A percentile compares a stretch with the other conserved stretches of the same genome.
Conservation (phyloP, 1,139 yeast species). For the Pneumocystis sp. region DNA sequence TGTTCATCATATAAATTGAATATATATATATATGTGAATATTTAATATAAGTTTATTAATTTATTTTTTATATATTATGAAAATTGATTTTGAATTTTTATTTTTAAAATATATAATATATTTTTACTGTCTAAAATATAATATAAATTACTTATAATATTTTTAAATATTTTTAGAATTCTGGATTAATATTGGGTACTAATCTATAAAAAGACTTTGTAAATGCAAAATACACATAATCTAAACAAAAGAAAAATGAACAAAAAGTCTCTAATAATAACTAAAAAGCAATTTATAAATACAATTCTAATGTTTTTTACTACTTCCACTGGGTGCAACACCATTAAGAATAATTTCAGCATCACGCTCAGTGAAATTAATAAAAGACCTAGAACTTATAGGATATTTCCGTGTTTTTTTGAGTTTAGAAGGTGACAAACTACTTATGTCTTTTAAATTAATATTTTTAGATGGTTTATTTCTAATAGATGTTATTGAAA, state of each 20-base stretch:
- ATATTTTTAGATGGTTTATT: not conserved
- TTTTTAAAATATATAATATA: not conserved
- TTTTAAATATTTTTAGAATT: too few species aligned
- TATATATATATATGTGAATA: not conserved
- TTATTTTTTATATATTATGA: not conserved
- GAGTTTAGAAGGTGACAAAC: not conserved
- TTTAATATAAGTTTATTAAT: not conserved
- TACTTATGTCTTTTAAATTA: not conserved
- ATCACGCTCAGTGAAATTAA: slow-evolving; percentile 10
- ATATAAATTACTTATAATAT: too few species aligned
- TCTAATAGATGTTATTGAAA: not conserved
- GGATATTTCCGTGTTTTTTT: not conserved
- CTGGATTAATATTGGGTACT: too few species aligned
- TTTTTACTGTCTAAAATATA: not conserved
- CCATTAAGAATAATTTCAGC: slow-evolving; percentile 9
- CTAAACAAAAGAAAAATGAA: not conserved
- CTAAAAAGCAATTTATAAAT: not conserved
- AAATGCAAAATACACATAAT: not conserved
- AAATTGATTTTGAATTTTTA: not conserved
- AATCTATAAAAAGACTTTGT: not conserved
- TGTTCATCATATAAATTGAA: not conserved
- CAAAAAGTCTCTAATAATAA: not conserved
- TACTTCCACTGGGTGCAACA: slow-evolving; percentile 10
- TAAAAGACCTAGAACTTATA: slow-evolving; percentile 1
- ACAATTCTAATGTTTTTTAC: slow-evolving; percentile 2